Evolutionary conservation across 805 yeast species (phyloP).

Genomic region (Starmerella sirachaensis): DNA sequence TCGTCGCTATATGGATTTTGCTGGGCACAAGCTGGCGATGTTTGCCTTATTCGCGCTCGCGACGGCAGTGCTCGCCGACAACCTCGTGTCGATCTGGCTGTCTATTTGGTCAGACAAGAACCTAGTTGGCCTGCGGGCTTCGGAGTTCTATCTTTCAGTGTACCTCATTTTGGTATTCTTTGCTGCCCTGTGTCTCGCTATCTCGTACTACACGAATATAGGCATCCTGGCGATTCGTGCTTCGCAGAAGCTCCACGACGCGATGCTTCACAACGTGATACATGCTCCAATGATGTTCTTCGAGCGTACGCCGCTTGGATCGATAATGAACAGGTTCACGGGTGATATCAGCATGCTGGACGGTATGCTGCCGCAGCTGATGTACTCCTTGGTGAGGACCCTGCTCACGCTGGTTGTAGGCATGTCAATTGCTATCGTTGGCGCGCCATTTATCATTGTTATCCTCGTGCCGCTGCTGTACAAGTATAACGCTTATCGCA

Average conservation of each 20-base stretch:
- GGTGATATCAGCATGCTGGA: constrained; percentile 79
- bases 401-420: constrained; percentile 22
- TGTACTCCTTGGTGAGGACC: constrained; percentile 28
- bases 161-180: constrained; percentile 10
- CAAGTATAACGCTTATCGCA: constrained; percentile 51
- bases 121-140: constrained; percentile 13
- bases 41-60: neutral
- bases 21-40: constrained; percentile 3
- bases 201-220: constrained; percentile 10
- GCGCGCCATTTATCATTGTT: constrained; percentile 75
- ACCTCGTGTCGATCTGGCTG: constrained; percentile 17
- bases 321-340: constrained; percentile 79
- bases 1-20: constrained; percentile 11
- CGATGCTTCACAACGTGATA: constrained; percentile 59
- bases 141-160: constrained; percentile 15
- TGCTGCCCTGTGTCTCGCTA: constrained; percentile 6
- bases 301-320: constrained; percentile 88
- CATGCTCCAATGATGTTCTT: constrained; percentile 89
- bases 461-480: constrained; percentile 50
- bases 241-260: constrained; percentile 36
- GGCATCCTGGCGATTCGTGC: constrained; percentile 14
- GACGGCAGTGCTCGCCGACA: constrained; percentile 6
- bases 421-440: constrained; percentile 50
- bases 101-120: constrained; percentile 19
- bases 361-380: constrained; percentile 38